These are phyloP conservation scores for Acephala macrosclerotiorum DNA, from an alignment of 2,329 filamentous ascomycete genomes.

Conservation along the genomic window DNA sequence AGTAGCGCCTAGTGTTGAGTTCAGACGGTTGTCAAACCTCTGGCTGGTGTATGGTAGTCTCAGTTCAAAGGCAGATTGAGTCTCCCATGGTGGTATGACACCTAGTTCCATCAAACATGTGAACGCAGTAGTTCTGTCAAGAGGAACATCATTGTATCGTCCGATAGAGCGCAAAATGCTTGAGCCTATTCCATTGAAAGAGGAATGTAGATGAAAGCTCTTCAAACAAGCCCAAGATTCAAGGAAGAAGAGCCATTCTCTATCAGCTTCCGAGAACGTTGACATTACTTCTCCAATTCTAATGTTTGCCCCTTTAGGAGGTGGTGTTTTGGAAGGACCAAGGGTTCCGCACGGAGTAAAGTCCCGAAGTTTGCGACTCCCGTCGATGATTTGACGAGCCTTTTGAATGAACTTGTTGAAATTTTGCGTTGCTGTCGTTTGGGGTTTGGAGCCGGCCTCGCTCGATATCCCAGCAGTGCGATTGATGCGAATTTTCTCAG, in stretches of 20 bases:
- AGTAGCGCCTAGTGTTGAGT: constrained; percentile 22
- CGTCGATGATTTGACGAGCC: constrained; percentile 58
- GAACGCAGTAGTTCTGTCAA: constrained; percentile 59
- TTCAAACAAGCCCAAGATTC: constrained; percentile 70
- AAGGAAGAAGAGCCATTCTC: constrained; percentile 63
- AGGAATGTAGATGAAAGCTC: constrained; percentile 59
- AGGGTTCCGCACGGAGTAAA: constrained; percentile 61
- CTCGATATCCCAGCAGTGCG: constrained; percentile 41
- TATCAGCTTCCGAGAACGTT: constrained; percentile 28
- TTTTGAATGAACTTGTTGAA: constrained; percentile 54
- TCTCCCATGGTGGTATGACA: constrained; percentile 74
- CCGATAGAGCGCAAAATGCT: constrained; percentile 67
- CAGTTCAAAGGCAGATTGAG: constrained; percentile 67
- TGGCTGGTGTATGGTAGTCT: constrained; percentile 59
- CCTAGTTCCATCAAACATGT: constrained; percentile 80
- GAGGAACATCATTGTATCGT: constrained; percentile 61
- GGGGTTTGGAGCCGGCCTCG: background rate
- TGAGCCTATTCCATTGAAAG: constrained; percentile 67
- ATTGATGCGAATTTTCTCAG: constrained; percentile 60
- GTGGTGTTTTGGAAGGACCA: constrained; percentile 44
- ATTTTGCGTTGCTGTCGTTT: background rate
- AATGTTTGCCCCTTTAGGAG: constrained; percentile 21
- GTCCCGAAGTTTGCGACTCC: constrained; percentile 56
- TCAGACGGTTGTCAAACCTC: constrained; percentile 11
- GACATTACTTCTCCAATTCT: constrained; percentile 9